Base-by-base conservation (phyloP, 225 moss, liverwort and hornwort genomes). In the Thuidium tamariscinum region DNA sequence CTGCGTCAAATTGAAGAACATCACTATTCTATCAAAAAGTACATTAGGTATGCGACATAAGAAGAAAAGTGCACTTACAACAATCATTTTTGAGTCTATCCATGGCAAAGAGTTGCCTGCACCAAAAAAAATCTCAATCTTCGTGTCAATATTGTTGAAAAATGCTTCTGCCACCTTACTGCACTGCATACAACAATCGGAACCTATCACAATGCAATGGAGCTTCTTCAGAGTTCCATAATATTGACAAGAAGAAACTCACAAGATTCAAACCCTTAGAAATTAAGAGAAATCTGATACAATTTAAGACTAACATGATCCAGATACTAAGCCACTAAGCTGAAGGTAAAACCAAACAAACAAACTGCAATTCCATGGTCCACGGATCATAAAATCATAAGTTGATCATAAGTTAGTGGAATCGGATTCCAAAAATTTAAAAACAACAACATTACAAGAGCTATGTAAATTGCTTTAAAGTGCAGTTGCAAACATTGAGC, bases 71-170 rank as follows among this genome's bases (percentile, higher is more conserved):
- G 72, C 19, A 84, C 92, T 91, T 76, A 93, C 93, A 18, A 92
- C 89, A 83, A 93, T 91, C 92, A 93, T 93, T 88, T 93, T 92
- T 77, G 93, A 83, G 72, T 93, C 93, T 62, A 92, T 93, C 93
- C 93, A 93, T 77, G 93, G 93, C 88, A 93, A 88, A 44, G 93
- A 86, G 61, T 93, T 92, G 54, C 93, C 90, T 76, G 89, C 93
- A 67, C 88, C 85, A 63, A 93, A 93, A 69, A 93, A 92, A 27
- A 80, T 82, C 88, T 92, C 92, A 80, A 93, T 89, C 91, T 90
- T 93, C 55, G 80, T 79, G 66, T 90, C 90, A 49, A 93, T 88
- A 59, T 89, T 89, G 67, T 88, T 89, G n/a, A 93, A 92, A 87
- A 93, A 93, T 72, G 87, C 90, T 82, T 92, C 93, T 44, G 93